Conservation (phyloP, 306 rosid species). For the Dicorynia guianensis region DNA sequence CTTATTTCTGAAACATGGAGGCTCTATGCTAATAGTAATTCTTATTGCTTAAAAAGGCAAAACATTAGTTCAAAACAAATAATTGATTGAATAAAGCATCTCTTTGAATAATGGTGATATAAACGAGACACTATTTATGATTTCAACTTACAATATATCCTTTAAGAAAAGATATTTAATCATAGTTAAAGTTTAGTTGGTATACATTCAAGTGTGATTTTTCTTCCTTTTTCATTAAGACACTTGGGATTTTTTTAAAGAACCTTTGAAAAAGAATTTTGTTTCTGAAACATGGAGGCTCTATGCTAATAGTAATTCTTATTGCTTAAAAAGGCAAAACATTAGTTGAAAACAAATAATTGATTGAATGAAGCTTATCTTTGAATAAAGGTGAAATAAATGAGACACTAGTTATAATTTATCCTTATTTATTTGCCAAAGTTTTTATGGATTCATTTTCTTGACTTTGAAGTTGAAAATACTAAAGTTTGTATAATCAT, state of each 20-base stretch:
- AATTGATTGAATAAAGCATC: neutral
- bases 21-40: neutral
- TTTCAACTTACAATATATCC: constrained; percentile 2
- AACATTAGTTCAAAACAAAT: neutral
- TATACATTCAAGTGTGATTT: neutral
- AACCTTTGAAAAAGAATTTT: neutral
- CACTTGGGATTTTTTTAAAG: neutral
- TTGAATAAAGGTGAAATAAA: constrained; percentile 8
- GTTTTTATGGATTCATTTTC: constrained; percentile 21
- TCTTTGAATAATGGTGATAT: constrained; percentile 1
- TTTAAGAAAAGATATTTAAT: neutral
- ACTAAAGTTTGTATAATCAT: neutral
- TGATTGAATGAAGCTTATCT: neutral
- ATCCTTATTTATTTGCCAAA: neutral
- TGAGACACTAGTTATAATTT: constrained; percentile 14
- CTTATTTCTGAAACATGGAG: neutral
- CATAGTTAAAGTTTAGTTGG: constrained; percentile 15
- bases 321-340: neutral
- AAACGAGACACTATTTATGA: constrained; percentile 3
- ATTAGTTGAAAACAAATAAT: no score
- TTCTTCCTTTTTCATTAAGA: neutral
- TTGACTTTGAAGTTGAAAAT: constrained; percentile 18
- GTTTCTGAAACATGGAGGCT: neutral
- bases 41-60: constrained; percentile 9
- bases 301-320: neutral